A percentile compares a stretch with the other conserved stretches of the same genome.
Conservation (phyloP, 352 stramenopile genomes). For the Halophytophthora batemanensis region DNA sequence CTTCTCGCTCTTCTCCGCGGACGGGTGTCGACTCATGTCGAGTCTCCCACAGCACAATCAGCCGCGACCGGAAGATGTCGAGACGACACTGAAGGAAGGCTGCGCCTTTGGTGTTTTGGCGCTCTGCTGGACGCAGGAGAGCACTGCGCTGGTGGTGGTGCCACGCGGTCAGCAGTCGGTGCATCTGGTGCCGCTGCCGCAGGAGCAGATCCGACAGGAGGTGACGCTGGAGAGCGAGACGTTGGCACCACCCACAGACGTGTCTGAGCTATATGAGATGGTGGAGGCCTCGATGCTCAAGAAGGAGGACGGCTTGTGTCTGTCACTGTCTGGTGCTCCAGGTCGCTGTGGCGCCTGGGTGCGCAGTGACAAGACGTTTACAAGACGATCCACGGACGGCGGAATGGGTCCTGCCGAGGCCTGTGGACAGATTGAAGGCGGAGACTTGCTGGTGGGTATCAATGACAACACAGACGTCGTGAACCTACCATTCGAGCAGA, state of each 20-base stretch:
- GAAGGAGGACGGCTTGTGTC: conserved; percentile 63
- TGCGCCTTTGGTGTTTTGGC: conserved; percentile 54
- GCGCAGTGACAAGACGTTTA: conserved; percentile 74
- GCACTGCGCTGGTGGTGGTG: conserved; percentile 55
- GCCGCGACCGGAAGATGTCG: conserved; percentile 26
- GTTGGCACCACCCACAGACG: conserved; percentile 2
- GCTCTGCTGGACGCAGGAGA: conserved; percentile 64
- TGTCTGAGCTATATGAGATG: conserved; percentile 36
- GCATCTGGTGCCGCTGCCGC: conserved; percentile 25
- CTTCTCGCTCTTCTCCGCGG: conserved; percentile 75
- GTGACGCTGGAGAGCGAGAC: conserved; percentile 14
- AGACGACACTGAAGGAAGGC: conserved; percentile 45
- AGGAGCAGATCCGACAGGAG: conserved; percentile 14
- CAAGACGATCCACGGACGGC: conserved; percentile 35
- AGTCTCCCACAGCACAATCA: conserved; percentile 79
- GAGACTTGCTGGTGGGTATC: conserved; percentile 71
- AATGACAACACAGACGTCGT: conserved; percentile 52
- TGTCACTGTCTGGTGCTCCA: conserved; percentile 74
- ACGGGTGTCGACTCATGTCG: conserved; percentile 82
- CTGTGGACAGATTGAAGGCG: conserved; percentile 49
- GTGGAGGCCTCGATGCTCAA: conserved; percentile 56
- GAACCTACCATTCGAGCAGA: conserved; percentile 64
- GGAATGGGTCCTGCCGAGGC: conserved; percentile 60
- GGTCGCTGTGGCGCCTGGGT: conserved; percentile 77
- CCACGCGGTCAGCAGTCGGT: conserved; percentile 47